Conservation (phyloP, 169 alveolate genomes). For the Amoebophrya sp. region DNA sequence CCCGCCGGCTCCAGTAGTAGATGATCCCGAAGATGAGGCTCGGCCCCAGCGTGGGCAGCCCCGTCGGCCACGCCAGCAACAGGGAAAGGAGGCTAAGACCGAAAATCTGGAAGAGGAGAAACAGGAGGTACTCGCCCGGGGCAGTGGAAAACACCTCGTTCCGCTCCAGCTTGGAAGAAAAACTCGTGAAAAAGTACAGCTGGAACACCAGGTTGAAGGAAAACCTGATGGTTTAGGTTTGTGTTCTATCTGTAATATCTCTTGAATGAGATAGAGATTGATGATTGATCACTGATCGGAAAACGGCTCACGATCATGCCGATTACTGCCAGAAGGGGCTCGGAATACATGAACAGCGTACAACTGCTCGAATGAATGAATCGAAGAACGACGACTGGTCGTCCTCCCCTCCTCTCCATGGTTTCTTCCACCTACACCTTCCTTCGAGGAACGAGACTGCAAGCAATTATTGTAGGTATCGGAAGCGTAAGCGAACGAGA, state of each 20-base stretch:
- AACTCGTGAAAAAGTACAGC: not conserved
- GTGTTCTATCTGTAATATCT: not conserved
- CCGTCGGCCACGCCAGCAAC: slow-evolving; percentile 11
- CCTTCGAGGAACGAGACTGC: too few relatives aligned
- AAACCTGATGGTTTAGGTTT: not conserved
- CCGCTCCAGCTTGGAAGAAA: not conserved
- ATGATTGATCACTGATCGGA: not conserved
- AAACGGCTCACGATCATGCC: too few relatives aligned
- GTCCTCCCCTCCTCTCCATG: too few relatives aligned
- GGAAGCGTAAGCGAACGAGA: too few relatives aligned
- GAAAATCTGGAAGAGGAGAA: not conserved
- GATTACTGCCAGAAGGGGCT: too few relatives aligned
- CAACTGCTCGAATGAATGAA: too few relatives aligned
- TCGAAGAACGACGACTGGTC: too few relatives aligned
- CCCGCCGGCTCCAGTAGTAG: slow-evolving; percentile 41
- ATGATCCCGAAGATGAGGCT: slow-evolving; percentile 31
- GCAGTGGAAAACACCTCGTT: not conserved
- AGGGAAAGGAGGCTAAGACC: not conserved
- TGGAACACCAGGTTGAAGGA: not conserved
- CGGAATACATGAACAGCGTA: too few relatives aligned
- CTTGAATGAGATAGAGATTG: not conserved
- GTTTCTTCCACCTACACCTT: too few relatives aligned
- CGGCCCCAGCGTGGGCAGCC: slow-evolving; percentile 29
- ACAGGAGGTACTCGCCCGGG: not conserved
- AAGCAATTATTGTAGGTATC: too few relatives aligned